These are phyloP conservation scores for Solanum lycopersicoides DNA, from an alignment of 257 asterid genomes.

Conservation along the genomic window DNA sequence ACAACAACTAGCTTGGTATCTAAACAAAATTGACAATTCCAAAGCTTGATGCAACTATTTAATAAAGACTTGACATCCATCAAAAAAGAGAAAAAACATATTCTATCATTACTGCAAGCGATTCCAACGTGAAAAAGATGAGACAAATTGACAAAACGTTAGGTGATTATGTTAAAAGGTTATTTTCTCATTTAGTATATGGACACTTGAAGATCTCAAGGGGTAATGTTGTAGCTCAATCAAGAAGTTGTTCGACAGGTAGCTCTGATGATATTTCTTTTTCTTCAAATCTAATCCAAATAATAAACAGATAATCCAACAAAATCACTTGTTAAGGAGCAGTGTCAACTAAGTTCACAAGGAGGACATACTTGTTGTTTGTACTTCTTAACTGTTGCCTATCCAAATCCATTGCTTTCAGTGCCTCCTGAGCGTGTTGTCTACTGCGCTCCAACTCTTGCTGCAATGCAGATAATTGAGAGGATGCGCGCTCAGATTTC, in stretches of 20 bases:
- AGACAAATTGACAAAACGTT: neutral
- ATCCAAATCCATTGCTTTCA: slow-evolving; percentile 85
- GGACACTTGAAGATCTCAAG: neutral
- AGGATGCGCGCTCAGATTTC: slow-evolving; percentile 69
- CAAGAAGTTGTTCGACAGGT: neutral
- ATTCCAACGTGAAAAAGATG: neutral
- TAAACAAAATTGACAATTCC: neutral
- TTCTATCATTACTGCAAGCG: neutral
- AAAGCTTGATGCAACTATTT: neutral
- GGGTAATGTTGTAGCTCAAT: neutral
- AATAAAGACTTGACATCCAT: neutral
- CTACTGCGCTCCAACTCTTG: slow-evolving; percentile 91
- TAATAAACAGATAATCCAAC: neutral
- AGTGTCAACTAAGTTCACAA: neutral
- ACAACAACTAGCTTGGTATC: neutral
- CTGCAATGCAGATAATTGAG: slow-evolving; percentile 69
- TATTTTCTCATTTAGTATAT: neutral
- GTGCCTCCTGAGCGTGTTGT: slow-evolving; percentile 85
- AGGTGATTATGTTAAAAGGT: neutral
- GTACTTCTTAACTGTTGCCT: slow-evolving; percentile 87
- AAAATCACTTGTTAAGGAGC: neutral
- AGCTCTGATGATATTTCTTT: neutral
- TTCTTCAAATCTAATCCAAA: neutral
- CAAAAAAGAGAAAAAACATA: neutral
- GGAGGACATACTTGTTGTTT: slow-evolving; percentile 68